Conservation (phyloP, 2,329 filamentous ascomycete genomes). For the Fusarium circinatum region DNA sequence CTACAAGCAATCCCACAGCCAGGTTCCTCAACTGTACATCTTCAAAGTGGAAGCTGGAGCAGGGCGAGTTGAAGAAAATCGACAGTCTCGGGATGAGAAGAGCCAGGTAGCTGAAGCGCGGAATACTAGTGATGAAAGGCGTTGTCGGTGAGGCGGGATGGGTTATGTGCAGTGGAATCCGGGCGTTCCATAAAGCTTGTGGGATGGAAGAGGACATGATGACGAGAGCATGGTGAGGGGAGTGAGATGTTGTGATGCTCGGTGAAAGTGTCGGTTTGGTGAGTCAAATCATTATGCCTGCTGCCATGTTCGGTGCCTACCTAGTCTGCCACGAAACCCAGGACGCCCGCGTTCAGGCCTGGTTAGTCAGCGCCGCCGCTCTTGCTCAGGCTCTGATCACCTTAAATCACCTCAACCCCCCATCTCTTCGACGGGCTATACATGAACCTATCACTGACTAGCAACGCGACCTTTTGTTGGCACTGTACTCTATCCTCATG, state of each 20-base stretch:
- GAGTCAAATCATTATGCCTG: conserved; percentile 1
- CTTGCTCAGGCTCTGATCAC: no score
- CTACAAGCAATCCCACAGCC: conserved; percentile 63
- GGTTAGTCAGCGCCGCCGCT: no score
- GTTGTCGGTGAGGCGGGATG: conserved; percentile 58
- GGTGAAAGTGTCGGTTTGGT: not conserved
- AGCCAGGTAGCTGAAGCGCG: conserved; percentile 69
- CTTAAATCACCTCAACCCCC: no score
- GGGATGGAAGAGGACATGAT: conserved; percentile 50
- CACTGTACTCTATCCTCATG: no score
- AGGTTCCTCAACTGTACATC: conserved; percentile 64
- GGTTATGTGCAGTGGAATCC: conserved; percentile 65
- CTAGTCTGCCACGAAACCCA: no score
- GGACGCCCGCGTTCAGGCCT: no score
- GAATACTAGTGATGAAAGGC: conserved; percentile 64
- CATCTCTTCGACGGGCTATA: no score
- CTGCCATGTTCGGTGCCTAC: not conserved
- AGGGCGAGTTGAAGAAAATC: conserved; percentile 63
- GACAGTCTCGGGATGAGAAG: conserved; percentile 65
- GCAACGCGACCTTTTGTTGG: no score
- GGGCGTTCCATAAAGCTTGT: conserved; percentile 64
- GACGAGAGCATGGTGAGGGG: conserved; percentile 25
- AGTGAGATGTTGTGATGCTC: conserved; percentile 2
- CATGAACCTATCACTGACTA: no score
- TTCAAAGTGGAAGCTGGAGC: conserved; percentile 69